These are phyloP conservation scores for Flaveria trinervia DNA, from an alignment of 129 eudicot species.

Conservation along the genomic window DNA sequence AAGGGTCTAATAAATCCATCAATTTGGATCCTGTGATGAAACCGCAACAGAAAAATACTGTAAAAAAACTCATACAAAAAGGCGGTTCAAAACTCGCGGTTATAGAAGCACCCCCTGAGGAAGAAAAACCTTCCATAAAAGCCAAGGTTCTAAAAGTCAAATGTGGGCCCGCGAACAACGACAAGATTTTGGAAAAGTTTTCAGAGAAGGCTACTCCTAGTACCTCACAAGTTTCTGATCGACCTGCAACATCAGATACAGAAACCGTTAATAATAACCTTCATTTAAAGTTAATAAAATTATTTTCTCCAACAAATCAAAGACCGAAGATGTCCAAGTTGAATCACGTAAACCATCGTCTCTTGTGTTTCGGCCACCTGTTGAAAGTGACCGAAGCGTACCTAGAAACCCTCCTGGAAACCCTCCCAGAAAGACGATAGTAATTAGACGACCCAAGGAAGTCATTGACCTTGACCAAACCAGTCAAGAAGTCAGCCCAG, in stretches of 20 bases:
- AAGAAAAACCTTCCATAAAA: conserved; percentile 54
- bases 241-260: conserved; percentile 58
- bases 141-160: conserved; percentile 84
- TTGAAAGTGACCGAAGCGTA: conserved; percentile 37
- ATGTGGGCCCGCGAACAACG: conserved; percentile 57
- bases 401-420: conserved; percentile 35
- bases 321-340: conserved; percentile 53
- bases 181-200: conserved; percentile 20
- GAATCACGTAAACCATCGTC: conserved; percentile 65
- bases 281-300: conserved; percentile 72
- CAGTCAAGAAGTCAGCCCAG: conserved; percentile 72
- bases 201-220: conserved; percentile 61
- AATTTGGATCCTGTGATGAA: conserved; percentile 44
- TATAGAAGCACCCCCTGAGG: conserved; percentile 69
- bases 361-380: conserved; percentile 71
- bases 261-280: conserved; percentile 58
- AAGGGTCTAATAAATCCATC: conserved; percentile 40
- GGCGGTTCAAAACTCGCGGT: conserved; percentile 49
- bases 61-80: conserved; percentile 57
- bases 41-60: conserved; percentile 49
- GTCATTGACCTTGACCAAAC: conserved; percentile 59
- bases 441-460: conserved; percentile 77
- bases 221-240: conserved; percentile 68
- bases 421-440: conserved; percentile 55
- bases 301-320: conserved; percentile 62